Evolutionary conservation across 2,329 filamentous ascomycete genomes (phyloP), one percentile per base, ranked within the genome.

Genomic region (Pseudonectria buxi): DNA sequence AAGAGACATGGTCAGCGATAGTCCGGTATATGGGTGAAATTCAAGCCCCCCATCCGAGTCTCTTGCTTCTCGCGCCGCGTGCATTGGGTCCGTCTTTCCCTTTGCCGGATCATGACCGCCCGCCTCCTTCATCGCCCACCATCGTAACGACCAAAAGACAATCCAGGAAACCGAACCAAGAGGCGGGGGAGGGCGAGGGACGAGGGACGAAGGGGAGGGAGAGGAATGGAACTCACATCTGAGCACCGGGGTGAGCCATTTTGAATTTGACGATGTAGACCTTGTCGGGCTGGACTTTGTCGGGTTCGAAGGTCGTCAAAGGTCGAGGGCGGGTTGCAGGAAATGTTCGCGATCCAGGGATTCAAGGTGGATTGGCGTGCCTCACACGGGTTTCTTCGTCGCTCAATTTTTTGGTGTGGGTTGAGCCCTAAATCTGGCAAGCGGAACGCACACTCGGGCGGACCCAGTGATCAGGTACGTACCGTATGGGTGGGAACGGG

Each of bases 211-310:
- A 37, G 28, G 18, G 42, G 38, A 37, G 36, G 30, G 37, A 22
- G 18, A 22, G 18, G 18, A 9, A 22, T 22, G 5, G 41, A 44
- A 69, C 74, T 74, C 65, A 78, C 74, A 78, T 78, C 64, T 78
- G 74, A 61, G 72, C 64, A 62, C 74, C 74, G 53, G 73, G 69
- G 61, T 69, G 65, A 67, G 74, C 72, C 74, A 78, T 78, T 52
- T 66, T 77, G 70, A 63, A 62, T 59, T 44, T 37, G 32, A 36
- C 37, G 26, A 53, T 53, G 26, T 37, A 13, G 25, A 25, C 35
- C 15, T 28, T 36, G 30, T 46, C 58, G 53, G 49, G 47, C 49
- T 51, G 45, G 47, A 51, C 43, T 55, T 54, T 53, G 49, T 44
- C 46, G 49, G 49, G 42, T 59, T 51, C 50, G 56, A 54, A 59